Base-by-base conservation (phyloP, 129 eudicot genomes). In the Flaveria bidentis region DNA sequence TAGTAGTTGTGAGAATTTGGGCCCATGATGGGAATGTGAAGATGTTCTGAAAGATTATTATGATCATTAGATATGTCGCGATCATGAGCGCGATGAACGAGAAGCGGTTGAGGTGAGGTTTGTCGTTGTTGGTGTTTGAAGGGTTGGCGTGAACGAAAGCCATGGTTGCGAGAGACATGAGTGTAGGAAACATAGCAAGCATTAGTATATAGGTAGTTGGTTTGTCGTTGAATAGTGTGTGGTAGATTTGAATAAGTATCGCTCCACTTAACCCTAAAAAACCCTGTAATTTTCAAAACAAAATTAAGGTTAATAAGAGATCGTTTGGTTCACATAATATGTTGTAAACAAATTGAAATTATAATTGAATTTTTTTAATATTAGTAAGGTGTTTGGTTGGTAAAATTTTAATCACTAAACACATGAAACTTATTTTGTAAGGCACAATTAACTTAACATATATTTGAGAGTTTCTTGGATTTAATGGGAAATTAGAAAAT, bases 221-320 rank as follows among this genome's bases (percentile, higher is more conserved):
- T 44, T 86, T 84, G 58, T 85, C 89, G 9, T 78, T 33, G 20
- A 89, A 85, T 25, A 89, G 51, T 45, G 88, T 80, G 13, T 81
- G 81, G 70, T 91, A 94, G 22, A 89, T 72, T 82, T 94, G 99
- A 12, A 91, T 87, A 10, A 94, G 66, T 5, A 94, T 75, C 52
- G 99, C 99, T 76, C 97, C 99, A 72, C 97, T 94, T 28, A 94
- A 72, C n/a, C 99, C 99, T 14, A 91, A 82, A 86, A 91, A 94
- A 11, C 97, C 99, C 98, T 94, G 93, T 20, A 2, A 74, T 73
- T 30, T 30, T 30, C 5, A 30, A 5, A 30, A 30, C 5, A 30
- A 30, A 30, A 30, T 30, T 30, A 30, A 2, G 36, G 36, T 3
- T 30, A 30, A 30, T 4, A 30, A 30, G 36, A 30, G 36, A 0